Conservation (phyloP, 225 moss, liverwort and hornwort species). For the Neckera pumila region DNA sequence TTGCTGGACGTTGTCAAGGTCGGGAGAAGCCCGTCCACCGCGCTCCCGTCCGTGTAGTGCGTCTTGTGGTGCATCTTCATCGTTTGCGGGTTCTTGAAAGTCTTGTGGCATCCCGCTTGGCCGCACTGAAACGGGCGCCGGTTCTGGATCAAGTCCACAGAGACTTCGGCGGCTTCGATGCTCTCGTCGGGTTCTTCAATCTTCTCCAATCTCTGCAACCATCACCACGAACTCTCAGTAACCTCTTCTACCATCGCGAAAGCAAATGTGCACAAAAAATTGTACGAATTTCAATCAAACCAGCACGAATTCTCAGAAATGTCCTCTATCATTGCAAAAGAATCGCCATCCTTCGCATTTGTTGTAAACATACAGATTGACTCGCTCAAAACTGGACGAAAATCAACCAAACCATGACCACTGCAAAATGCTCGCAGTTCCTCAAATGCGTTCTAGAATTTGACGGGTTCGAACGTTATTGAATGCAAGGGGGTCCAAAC, state of each 20-base stretch:
- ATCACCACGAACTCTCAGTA: background rate
- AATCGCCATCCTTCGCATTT: background rate
- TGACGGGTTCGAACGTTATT: background rate
- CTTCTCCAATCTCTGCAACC: slow-evolving; percentile 23
- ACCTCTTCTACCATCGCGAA: background rate
- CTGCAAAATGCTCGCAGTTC: background rate
- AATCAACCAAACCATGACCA: background rate
- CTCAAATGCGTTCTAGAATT: background rate
- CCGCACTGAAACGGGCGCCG: slow-evolving; percentile 62
- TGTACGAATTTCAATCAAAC: background rate
- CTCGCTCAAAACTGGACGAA: background rate
- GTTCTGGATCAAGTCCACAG: slow-evolving; percentile 65
- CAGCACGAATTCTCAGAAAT: background rate
- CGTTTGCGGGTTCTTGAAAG: slow-evolving; percentile 87
- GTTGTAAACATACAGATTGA: background rate
- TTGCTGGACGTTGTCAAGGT: background rate
- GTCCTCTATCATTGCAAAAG: background rate
- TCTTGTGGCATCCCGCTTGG: slow-evolving; percentile 54
- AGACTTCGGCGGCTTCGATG: slow-evolving; percentile 31
- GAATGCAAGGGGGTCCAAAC: background rate
- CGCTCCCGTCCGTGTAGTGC: slow-evolving; percentile 40
- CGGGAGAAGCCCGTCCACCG: slow-evolving; percentile 2
- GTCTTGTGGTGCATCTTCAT: slow-evolving; percentile 94
- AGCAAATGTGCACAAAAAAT: background rate
- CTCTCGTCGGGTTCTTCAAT: slow-evolving; percentile 17